Percentiles rank a stretch among this genome's conserved stretches.
These are phyloP conservation scores for Ogataea dorogensis DNA, from an alignment of 805 yeast species.

Conservation along the genomic window DNA sequence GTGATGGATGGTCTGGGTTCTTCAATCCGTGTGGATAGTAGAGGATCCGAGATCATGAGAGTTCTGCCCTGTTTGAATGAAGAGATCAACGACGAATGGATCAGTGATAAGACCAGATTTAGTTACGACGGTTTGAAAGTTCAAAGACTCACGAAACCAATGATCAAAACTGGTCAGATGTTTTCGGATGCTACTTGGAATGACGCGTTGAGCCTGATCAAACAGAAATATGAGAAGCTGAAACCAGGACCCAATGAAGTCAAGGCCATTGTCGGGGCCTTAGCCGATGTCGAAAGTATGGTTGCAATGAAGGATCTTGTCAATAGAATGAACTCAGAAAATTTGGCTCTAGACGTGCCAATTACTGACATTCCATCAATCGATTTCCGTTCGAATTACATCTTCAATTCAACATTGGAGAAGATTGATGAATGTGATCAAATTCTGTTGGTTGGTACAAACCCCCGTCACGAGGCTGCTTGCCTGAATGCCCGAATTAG, in stretches of 20 bases:
- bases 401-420: conserved; percentile 74
- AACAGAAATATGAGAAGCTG: conserved; percentile 54
- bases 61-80: conserved; percentile 83
- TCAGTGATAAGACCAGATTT: conserved; percentile 81
- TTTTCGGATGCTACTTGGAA: conserved; percentile 85
- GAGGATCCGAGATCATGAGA: conserved; percentile 86
- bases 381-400: conserved; percentile 74
- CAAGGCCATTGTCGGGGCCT: conserved; percentile 79
- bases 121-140: conserved; percentile 84
- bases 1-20: conserved; percentile 83
- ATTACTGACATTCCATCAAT: conserved; percentile 61
- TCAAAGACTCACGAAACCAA: conserved; percentile 80
- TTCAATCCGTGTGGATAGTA: conserved; percentile 77
- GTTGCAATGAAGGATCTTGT: conserved; percentile 78
- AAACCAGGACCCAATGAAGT: conserved; percentile 67
- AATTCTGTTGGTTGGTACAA: conserved; percentile 76
- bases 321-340: conserved; percentile 77
- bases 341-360: conserved; percentile 68
- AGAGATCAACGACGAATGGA: conserved; percentile 89
- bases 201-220: conserved; percentile 71
- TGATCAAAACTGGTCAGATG: conserved; percentile 64
- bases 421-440: conserved; percentile 84
- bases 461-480: conserved; percentile 89
- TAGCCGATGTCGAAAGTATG: conserved; percentile 78
- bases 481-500: conserved; percentile 82